Base-by-base conservation (phyloP, 2,329 filamentous ascomycete genomes). In the Cercospora nicotianae region DNA sequence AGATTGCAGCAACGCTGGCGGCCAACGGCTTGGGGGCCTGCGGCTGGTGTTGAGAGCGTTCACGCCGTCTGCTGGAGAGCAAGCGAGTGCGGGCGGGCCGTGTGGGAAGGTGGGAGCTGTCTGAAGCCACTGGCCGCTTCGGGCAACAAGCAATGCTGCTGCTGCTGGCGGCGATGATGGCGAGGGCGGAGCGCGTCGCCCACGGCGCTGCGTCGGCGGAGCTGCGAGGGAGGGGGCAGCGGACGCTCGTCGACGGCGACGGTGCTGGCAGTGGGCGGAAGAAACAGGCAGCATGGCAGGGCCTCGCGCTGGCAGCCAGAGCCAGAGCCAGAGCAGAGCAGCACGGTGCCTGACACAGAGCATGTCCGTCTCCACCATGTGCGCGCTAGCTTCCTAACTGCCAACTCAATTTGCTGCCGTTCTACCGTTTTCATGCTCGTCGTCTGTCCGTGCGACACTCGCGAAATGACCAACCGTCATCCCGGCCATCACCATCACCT, bases 1-100 rank as follows among this genome's bases (percentile, higher is more conserved):
- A 62, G 63, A 68, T 63, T 65, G 66, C 66, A 60, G 66, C 63
- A 65, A 65, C 63, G 63, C 53, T 28, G 58, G 58, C 30, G 36
- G 58, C 51, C 66, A 65, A 68, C 63, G 67, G 63, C 63, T 64
- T 45, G 18, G 31, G 31, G 51, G 63, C 39, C 66, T 51, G 39
- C 31, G 30, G 60, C 48, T 67, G 51, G 48, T 58, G 53, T 30
- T 28, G 30, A 33, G 30, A 33, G 53, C 53, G 53, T 58, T 31
- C 53, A 58, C 53, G 53, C 53, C 53, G 53, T 58, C 53, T 30
- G 53, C 26, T 30, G 26, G 53, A 58, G 53, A 58, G 53, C 26
- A 58, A 20, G 53, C 53, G 53, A 31, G 53, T n/a, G 53, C 53
- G 53, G 53, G 53, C 53, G 53, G 53, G 53, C 53, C 53, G 53